Evolutionary conservation across 192 early-diverging fungal genomes (phyloP).

Genomic region (Backusella liffmaniae): DNA sequence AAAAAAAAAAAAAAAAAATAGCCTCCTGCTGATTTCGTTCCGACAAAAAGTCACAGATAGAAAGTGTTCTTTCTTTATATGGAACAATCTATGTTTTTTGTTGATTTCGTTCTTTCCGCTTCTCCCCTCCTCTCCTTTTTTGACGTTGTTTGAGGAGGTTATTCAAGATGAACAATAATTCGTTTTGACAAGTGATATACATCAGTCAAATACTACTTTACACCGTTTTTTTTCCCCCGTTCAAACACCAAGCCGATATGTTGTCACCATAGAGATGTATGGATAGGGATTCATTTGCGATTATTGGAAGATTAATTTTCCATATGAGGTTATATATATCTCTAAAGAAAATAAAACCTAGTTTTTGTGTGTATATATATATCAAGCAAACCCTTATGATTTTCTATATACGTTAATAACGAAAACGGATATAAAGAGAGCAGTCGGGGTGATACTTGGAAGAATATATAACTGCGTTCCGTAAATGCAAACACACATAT

Average conservation of each 20-base stretch:
- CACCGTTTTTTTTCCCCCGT: too few relatives aligned
- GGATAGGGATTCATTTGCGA: too few relatives aligned
- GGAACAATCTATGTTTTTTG: background rate
- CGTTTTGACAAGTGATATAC: too few relatives aligned
- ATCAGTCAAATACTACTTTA: too few relatives aligned
- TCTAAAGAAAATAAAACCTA: too few relatives aligned
- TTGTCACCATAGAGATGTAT: too few relatives aligned
- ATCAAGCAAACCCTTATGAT: background rate
- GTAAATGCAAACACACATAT: background rate
- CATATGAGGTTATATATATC: too few relatives aligned
- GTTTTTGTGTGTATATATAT: too few relatives aligned
- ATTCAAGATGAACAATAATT: too few relatives aligned
- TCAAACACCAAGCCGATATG: too few relatives aligned
- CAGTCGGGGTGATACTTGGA: background rate
- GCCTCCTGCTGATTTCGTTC: background rate
- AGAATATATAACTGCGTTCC: background rate
- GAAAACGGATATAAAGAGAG: background rate
- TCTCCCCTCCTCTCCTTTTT: background rate
- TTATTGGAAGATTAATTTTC: too few relatives aligned
- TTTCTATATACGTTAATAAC: background rate
- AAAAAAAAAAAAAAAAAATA: conserved; percentile 1
- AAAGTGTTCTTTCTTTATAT: background rate
- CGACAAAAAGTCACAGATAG: conserved; percentile 2
- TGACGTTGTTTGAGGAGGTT: background rate
- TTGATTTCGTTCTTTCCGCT: background rate